Percentiles rank a stretch among this genome's conserved stretches.
phyloP scores from a whole-genome alignment of 164 flowering plant genomes.

The Tetrastigma voinierianum region DNA sequence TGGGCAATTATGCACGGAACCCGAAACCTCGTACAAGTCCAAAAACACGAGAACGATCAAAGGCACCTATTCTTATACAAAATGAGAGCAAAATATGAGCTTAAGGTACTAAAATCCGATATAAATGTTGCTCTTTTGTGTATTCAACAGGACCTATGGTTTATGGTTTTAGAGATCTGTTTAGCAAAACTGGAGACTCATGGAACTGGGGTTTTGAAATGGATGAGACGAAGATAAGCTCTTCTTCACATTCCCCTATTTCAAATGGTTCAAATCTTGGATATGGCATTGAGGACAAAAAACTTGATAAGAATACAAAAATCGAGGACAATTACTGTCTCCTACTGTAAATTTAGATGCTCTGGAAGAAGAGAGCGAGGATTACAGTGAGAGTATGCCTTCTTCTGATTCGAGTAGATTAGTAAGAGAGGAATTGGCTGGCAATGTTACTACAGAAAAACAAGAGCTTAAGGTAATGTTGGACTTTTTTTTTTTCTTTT shows the following conservation, averaged over 20 bases:
- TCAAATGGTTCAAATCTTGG: slow-evolving; percentile 29
- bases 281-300: slow-evolving; percentile 29
- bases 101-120: too few species aligned
- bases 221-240: slow-evolving; percentile 37
- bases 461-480: slow-evolving; percentile 26
- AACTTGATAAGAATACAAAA: slow-evolving; percentile 32
- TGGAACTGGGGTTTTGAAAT: slow-evolving; percentile 63
- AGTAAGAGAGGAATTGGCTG: slow-evolving; percentile 25
- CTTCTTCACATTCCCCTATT: slow-evolving; percentile 25
- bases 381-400: slow-evolving; percentile 36
- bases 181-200: slow-evolving; percentile 66
- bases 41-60: too few species aligned
- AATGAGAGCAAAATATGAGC: too few species aligned
- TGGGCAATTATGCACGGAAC: too few species aligned
- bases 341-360: slow-evolving; percentile 41
- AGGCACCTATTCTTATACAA: too few species aligned
- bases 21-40: too few species aligned
- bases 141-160: slow-evolving; percentile 76
- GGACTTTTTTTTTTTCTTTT: not conserved
- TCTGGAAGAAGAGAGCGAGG: slow-evolving; percentile 71
- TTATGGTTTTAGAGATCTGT: slow-evolving; percentile 82
- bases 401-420: slow-evolving; percentile 39
- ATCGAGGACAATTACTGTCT: slow-evolving; percentile 21
- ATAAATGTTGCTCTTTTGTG: too few species aligned
- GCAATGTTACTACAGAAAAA: slow-evolving; percentile 16